phyloP scores from a whole-genome alignment of 2,329 filamentous ascomycete genomes.

The Penicillium sp. region DNA sequence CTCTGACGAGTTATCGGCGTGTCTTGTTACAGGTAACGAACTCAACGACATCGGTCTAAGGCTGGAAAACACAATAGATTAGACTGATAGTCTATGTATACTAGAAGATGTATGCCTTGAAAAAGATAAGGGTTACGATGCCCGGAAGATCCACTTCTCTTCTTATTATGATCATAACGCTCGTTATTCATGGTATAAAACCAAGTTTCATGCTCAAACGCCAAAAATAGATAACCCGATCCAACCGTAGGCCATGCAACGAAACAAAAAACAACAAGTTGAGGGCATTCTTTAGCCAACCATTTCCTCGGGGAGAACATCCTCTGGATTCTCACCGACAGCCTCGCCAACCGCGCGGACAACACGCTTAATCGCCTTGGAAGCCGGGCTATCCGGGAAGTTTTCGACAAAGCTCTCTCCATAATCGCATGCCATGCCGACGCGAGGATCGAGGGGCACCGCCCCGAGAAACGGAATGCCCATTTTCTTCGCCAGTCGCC shows the following conservation, averaged over 20 bases:
- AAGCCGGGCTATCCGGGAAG: conserved; percentile 91
- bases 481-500: conserved; percentile 80
- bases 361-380: conserved; percentile 77
- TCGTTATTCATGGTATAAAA: conserved; percentile 24
- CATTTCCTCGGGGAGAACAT: conserved; percentile 46
- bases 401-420: conserved; percentile 96
- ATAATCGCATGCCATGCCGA: conserved; percentile 95
- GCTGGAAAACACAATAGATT: no score
- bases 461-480: conserved; percentile 84
- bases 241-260: conserved; percentile 27
- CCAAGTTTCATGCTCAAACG: conserved; percentile 27
- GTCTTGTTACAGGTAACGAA: conserved; percentile 10
- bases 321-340: conserved; percentile 65
- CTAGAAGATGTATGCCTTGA: no score
- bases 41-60: not conserved
- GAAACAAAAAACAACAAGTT: conserved; percentile 17
- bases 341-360: conserved; percentile 72
- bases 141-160: not conserved
- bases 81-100: no score
- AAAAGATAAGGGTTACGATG: no score
- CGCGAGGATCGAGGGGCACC: conserved; percentile 89
- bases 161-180: not conserved
- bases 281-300: conserved; percentile 25
- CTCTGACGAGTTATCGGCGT: conserved; percentile 11
- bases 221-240: conserved; percentile 15